These are phyloP conservation scores for Aspergillus udagawae DNA, from an alignment of 2,329 filamentous ascomycete genomes.

Conservation along the genomic window DNA sequence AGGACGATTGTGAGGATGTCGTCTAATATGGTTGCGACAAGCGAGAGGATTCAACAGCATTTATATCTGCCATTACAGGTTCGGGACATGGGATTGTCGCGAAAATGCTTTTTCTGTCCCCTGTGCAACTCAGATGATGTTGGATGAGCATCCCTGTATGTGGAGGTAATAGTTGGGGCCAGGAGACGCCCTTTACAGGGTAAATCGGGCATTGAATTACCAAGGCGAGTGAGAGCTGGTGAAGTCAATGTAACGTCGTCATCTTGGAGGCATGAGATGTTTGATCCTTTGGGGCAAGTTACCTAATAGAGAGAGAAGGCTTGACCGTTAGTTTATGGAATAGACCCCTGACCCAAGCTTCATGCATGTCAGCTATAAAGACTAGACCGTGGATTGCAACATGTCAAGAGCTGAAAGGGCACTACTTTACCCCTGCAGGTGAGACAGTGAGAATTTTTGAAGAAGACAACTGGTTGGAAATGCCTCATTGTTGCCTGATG, in stretches of 20 bases:
- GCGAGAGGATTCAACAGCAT: neutral
- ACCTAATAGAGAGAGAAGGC: neutral
- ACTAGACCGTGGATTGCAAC: neutral
- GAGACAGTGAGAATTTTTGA: neutral
- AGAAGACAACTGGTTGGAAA: neutral
- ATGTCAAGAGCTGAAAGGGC: neutral
- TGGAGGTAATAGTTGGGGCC: neutral
- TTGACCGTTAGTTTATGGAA: neutral
- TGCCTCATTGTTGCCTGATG: neutral
- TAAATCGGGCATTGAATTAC: neutral
- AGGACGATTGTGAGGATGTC: neutral
- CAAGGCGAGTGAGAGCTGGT: neutral
- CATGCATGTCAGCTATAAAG: neutral
- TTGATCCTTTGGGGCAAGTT: neutral
- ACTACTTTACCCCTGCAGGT: neutral
- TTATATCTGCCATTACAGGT: neutral
- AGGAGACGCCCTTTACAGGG: neutral
- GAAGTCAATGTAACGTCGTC: neutral
- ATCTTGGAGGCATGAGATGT: neutral
- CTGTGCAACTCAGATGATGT: neutral
- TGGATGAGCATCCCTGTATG: neutral
- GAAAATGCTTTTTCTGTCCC: neutral
- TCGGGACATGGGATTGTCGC: neutral
- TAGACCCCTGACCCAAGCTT: neutral
- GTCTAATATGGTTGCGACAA: neutral